These are phyloP conservation scores for Arachis monticola DNA, from an alignment of 331 rosid species.

Conservation along the genomic window DNA sequence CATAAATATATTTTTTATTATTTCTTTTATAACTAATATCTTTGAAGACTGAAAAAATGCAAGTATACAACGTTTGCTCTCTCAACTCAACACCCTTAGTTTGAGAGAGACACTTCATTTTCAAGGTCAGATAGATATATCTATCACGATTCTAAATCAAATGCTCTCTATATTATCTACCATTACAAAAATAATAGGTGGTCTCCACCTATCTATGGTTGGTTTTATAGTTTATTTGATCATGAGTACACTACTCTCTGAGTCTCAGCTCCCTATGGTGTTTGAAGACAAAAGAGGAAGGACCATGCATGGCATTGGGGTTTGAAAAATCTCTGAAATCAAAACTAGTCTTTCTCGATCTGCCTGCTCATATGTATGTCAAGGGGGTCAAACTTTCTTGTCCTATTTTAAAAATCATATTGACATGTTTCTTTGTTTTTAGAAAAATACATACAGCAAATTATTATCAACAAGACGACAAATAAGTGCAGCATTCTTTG, in stretches of 20 bases:
- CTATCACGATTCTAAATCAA: conserved; percentile 20
- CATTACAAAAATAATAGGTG: conserved; percentile 4
- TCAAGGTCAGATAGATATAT: conserved; percentile 23
- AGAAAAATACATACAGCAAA: not conserved
- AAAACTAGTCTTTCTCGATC: not conserved
- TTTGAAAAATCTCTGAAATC: conserved; percentile 18
- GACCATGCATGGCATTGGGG: conserved; percentile 33
- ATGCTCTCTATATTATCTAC: not conserved
- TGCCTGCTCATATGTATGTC: not conserved
- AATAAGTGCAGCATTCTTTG: not conserved
- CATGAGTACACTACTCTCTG: too few species aligned
- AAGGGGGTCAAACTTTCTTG: not conserved
- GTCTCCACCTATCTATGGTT: conserved; percentile 23
- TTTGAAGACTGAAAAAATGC: too few species aligned
- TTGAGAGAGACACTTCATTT: conserved; percentile 31
- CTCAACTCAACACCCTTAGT: conserved; percentile 1
- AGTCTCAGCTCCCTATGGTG: too few species aligned
- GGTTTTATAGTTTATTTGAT: not conserved
- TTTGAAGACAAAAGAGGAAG: not conserved
- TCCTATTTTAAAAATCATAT: not conserved
- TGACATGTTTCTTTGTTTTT: conserved; percentile 6
- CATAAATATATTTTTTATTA: too few species aligned
- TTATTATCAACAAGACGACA: not conserved
- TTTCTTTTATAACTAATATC: too few species aligned
- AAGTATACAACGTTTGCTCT: too few species aligned